Base-by-base conservation (phyloP, 2,329 filamentous ascomycete genomes). In the Neofusicoccum parvum region DNA sequence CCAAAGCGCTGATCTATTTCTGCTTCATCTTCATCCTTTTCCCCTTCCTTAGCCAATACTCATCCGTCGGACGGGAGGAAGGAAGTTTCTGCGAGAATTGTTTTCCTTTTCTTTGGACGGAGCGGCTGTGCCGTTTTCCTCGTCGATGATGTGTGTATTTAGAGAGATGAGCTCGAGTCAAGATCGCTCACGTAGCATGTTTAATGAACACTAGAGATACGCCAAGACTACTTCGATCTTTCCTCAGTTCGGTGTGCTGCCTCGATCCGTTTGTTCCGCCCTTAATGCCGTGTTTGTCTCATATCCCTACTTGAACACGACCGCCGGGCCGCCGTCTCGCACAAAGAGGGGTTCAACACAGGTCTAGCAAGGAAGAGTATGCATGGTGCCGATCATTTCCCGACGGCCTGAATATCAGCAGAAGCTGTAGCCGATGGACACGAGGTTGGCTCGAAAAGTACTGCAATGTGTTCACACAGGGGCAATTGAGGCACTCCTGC, bases 131-230 rank as follows among this genome's bases (percentile, higher is more conserved):
- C 56, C 43, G 43, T 48, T 48, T 27, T 23, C 23, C 12, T 20
- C 41, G 34, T 12, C n/a, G 14, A 36, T 23, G 10, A 20, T 11
- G 12, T 32, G 23, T 58, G 37, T 58, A 58, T 27, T n/a, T 60
- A 49, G 56, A 37, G 41, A 37, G 41, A 60, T n/a, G 43, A 48
- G 43, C n/a, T n/a, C 23, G 20, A 48, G 56, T 48, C 41, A 14
- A 23, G 41, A 59, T 46, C 54, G 39, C 56, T 48, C 43, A 49
- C 34, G 41, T 60, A 60, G 56, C 32, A 60, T n/a, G 56, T 36
- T 45, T 60, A 60, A 60, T 60, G 56, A 60, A 15, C 48, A 59
- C 11, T 6, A 60, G 36, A 60, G 32, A 48, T 39, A 32, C 6
- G 27, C 6, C 27, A 34, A 41, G 37, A 39, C 2, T 43, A 12